A percentile compares a stretch with the other conserved stretches of the same genome.
Evolutionary conservation across 192 early-diverging fungal genomes (phyloP).

Genomic region (Coemansia sp.): DNA sequence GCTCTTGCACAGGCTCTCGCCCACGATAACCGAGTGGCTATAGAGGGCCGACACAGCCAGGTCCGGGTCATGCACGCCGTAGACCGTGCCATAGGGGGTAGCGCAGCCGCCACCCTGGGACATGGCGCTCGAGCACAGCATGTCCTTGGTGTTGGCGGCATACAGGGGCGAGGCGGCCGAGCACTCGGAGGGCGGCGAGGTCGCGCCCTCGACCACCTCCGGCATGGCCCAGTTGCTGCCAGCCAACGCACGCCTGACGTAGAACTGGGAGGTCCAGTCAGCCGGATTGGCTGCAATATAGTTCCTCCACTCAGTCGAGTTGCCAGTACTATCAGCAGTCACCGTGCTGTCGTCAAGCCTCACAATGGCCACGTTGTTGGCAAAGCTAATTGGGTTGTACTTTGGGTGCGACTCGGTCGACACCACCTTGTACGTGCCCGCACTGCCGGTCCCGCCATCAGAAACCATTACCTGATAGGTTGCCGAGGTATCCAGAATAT

Average conservation of each 20-base stretch:
- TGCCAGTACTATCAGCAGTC: no score
- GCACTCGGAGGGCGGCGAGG: constrained; percentile 9
- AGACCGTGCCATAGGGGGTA: constrained; percentile 22
- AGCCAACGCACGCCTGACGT: constrained; percentile 2
- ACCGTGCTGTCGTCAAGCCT: constrained; percentile 10
- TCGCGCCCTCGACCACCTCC: constrained; percentile 1
- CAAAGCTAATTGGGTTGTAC: constrained; percentile 28
- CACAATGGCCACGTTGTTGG: constrained; percentile 34
- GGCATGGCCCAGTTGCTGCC: constrained; percentile 4
- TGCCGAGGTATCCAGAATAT: neutral
- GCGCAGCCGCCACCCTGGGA: constrained; percentile 5
- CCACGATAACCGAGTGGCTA: constrained; percentile 38
- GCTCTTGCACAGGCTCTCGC: constrained; percentile 21
- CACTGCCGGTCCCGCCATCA: constrained; percentile 8
- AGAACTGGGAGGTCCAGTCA: constrained; percentile 30
- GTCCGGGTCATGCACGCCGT: constrained; percentile 23
- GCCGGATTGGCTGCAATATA: constrained; percentile 35
- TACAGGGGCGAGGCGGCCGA: constrained; percentile 13
- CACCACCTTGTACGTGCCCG: constrained; percentile 12
- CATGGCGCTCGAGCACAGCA: constrained; percentile 19
- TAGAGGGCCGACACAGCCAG: constrained; percentile 33
- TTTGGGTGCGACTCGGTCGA: constrained; percentile 13
- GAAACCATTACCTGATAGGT: constrained; percentile 30
- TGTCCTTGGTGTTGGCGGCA: constrained; percentile 20
- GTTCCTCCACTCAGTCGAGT: constrained; percentile 15